phyloP scores from a whole-genome alignment of 768 basidiomycete genomes.

The Podaxis pistillaris region DNA sequence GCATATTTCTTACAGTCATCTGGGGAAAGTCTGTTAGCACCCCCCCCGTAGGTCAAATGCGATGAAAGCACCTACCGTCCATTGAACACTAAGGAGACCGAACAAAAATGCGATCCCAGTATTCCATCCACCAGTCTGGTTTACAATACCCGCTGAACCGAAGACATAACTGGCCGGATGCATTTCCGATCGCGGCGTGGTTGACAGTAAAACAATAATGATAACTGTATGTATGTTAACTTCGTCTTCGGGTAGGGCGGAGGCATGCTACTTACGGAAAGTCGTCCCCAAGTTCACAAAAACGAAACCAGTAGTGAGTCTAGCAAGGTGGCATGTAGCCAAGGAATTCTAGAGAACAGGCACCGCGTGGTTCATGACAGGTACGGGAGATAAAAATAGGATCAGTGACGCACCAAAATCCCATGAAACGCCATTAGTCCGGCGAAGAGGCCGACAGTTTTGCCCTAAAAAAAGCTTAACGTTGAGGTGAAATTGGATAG shows the following conservation, averaged over 20 bases:
- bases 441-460: constrained; percentile 75
- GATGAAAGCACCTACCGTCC: constrained; percentile 56
- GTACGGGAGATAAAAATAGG: not conserved
- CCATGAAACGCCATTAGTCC: constrained; percentile 81
- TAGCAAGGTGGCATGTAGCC: constrained; percentile 72
- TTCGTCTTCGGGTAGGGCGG: constrained; percentile 1
- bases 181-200: constrained; percentile 72
- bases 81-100: constrained; percentile 83
- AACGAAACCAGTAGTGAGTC: constrained; percentile 73
- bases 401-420: constrained; percentile 44
- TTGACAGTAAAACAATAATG: constrained; percentile 80
- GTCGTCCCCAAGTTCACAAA: constrained; percentile 87
- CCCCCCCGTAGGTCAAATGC: not conserved
- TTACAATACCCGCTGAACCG: constrained; percentile 67
- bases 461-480: constrained; percentile 39
- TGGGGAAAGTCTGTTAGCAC: not conserved
- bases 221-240: constrained; percentile 51
- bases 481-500: not conserved
- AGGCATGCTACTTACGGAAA: constrained; percentile 40
- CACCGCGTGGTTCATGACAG: not conserved
- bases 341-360: constrained; percentile 54
- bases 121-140: constrained; percentile 79
- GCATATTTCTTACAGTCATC: constrained; percentile 17
- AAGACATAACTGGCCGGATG: constrained; percentile 81
- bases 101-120: constrained; percentile 82